Evolutionary conservation across 2,329 filamentous ascomycete species (phyloP).

Genomic region (Venturia asperata): DNA sequence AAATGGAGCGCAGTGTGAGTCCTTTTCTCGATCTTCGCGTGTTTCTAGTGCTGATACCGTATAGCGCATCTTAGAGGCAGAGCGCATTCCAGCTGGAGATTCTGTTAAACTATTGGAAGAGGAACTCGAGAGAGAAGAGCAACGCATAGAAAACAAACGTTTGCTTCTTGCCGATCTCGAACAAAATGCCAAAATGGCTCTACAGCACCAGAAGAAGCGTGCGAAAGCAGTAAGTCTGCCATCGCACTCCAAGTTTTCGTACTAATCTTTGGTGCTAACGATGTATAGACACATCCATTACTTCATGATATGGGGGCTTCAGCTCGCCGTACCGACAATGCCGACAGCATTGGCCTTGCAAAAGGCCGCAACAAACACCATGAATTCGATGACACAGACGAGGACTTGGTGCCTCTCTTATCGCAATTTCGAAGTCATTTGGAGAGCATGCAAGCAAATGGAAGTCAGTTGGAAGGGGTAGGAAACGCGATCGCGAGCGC

Average conservation of each 20-base stretch:
- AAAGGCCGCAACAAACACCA: not conserved
- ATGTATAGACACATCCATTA: constrained; percentile 13
- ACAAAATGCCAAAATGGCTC: constrained; percentile 50
- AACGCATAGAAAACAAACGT: constrained; percentile 51
- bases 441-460: constrained; percentile 34
- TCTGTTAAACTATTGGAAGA: constrained; percentile 53
- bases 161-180: constrained; percentile 46
- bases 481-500: constrained; percentile 26
- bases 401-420: constrained; percentile 30
- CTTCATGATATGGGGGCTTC: constrained; percentile 1
- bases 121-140: constrained; percentile 53
- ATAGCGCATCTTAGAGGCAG: constrained; percentile 45
- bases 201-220: constrained; percentile 46
- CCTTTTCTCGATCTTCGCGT: not conserved
- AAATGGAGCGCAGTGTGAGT: constrained; percentile 49
- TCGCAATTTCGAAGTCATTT: constrained; percentile 34
- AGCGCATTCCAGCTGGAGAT: constrained; percentile 57
- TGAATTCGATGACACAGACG: constrained; percentile 26
- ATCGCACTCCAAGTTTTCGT: not conserved
- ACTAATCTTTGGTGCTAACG: constrained; percentile 1
- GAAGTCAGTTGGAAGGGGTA: constrained; percentile 31
- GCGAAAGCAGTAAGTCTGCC: constrained; percentile 27
- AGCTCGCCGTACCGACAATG: constrained; percentile 1
- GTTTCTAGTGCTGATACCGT: constrained; percentile 12
- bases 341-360: constrained; percentile 9